Conservation (phyloP, 495 filamentous ascomycete species). For the Pseudoneurospora amorphoporcata region DNA sequence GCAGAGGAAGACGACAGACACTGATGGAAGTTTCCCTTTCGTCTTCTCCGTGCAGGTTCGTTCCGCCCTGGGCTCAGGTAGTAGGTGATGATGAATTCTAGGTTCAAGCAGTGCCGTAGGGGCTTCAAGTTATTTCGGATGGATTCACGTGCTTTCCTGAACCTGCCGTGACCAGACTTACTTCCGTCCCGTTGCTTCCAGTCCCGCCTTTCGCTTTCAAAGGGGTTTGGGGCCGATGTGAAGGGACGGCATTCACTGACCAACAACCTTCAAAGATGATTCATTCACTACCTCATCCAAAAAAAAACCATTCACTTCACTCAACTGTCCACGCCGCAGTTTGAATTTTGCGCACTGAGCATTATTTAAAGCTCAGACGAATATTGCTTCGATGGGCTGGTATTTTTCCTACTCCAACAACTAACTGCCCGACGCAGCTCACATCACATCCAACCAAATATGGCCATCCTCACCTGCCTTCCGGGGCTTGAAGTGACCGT, state of each 20-base stretch:
- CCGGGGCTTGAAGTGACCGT: conserved; percentile 23
- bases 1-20: no score
- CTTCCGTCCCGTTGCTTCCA: neutral
- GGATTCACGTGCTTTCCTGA: neutral
- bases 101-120: neutral
- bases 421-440: neutral
- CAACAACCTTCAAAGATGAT: neutral
- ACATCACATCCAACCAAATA: neutral
- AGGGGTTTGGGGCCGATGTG: no score
- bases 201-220: neutral
- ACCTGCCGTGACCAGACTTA: neutral
- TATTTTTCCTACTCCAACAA: neutral
- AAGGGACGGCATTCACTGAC: no score
- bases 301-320: neutral
- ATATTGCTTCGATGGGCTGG: neutral
- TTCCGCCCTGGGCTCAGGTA: neutral
- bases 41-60: neutral
- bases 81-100: neutral
- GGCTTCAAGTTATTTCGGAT: neutral
- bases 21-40: neutral
- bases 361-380: neutral
- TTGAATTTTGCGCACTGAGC: neutral
- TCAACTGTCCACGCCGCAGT: neutral
- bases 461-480: conserved; percentile 24
- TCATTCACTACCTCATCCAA: neutral